A percentile compares a stretch with the other conserved stretches of the same genome.
These are phyloP conservation scores for Pyricularia pennisetigena DNA, from an alignment of 2,329 filamentous ascomycete species.

Conservation along the genomic window DNA sequence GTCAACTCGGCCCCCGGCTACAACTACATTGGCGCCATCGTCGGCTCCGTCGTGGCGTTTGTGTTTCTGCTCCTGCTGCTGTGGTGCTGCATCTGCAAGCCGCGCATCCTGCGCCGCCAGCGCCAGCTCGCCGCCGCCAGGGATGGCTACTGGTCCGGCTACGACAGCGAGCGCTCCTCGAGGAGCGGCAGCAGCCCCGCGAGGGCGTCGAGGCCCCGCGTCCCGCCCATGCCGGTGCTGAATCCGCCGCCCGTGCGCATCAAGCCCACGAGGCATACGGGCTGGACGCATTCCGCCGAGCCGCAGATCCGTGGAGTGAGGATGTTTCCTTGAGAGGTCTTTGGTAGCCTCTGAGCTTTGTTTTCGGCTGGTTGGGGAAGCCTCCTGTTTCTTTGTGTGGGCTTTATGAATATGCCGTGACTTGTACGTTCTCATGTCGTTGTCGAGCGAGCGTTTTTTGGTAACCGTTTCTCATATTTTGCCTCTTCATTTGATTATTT, in stretches of 20 bases:
- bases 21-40: constrained; percentile 29
- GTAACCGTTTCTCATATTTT: background rate
- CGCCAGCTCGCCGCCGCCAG: too few species aligned
- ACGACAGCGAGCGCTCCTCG: background rate
- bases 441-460: background rate
- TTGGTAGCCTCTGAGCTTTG: background rate
- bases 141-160: background rate
- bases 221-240: constrained; percentile 3
- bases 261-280: constrained; percentile 8
- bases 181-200: background rate
- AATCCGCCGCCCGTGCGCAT: constrained; percentile 10
- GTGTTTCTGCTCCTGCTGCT: constrained; percentile 23
- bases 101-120: background rate
- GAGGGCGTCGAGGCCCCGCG: background rate
- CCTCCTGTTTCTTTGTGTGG: background rate
- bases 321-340: background rate
- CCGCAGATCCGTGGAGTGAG: constrained; percentile 1
- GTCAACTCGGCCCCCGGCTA: constrained; percentile 9
- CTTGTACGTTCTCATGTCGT: background rate
- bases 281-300: background rate
- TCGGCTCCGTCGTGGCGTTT: constrained; percentile 27
- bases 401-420: background rate
- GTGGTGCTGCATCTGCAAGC: constrained; percentile 18
- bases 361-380: too few species aligned
- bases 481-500: background rate